phyloP scores from a whole-genome alignment of 768 basidiomycete species.

The Tricholoma matsutake region DNA sequence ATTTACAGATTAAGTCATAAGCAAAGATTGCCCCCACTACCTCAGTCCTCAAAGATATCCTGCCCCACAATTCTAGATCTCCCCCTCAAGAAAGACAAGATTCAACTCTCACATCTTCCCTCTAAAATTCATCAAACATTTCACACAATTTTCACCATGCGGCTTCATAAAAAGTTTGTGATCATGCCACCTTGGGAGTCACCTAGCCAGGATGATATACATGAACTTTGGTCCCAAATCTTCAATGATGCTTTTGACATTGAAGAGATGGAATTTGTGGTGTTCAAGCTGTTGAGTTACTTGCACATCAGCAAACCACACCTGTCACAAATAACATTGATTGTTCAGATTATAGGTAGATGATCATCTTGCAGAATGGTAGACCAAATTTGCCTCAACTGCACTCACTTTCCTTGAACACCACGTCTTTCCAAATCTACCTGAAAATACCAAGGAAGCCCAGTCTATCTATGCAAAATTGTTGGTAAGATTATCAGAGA shows the following conservation, averaged over 20 bases:
- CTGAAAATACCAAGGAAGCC: not conserved
- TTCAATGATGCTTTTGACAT: not conserved
- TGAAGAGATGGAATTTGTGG: not conserved
- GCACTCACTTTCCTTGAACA: not conserved
- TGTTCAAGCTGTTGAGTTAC: not conserved
- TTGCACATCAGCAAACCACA: too few relatives aligned
- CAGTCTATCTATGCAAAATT: not conserved
- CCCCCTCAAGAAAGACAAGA: not conserved
- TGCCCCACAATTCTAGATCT: not conserved
- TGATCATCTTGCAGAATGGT: not conserved
- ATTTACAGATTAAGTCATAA: not conserved
- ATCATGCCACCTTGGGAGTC: not conserved
- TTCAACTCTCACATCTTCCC: not conserved
- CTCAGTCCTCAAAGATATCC: not conserved
- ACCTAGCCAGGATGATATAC: not conserved
- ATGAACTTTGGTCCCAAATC: not conserved
- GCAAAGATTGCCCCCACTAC: not conserved
- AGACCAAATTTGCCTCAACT: too few relatives aligned
- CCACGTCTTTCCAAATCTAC: not conserved
- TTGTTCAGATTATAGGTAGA: not conserved
- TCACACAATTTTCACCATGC: not conserved
- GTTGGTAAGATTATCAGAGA: not conserved
- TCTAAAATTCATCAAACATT: not conserved
- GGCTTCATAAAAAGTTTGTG: not conserved
- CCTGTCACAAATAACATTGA: too few relatives aligned